Conservation (phyloP, 139 green algal species). For the Tetratostichococcus sp. region DNA sequence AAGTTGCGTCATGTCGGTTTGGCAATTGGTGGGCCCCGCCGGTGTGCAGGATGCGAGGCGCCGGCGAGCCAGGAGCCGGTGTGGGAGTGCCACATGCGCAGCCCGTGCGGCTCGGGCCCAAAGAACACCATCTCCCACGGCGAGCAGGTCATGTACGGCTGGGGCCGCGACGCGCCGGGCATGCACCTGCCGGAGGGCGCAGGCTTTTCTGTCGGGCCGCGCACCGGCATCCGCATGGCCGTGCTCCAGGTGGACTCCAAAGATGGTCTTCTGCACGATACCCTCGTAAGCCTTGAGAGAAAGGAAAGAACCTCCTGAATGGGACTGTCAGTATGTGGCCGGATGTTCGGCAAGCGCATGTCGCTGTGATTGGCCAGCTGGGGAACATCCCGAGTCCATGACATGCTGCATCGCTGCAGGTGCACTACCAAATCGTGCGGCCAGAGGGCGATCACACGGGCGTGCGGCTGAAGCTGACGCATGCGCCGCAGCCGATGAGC, state of each 20-base stretch:
- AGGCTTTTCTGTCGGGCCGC: constrained; percentile 60
- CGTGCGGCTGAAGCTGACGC: constrained; percentile 52
- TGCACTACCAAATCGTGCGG: constrained; percentile 62
- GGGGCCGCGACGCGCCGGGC: constrained; percentile 72
- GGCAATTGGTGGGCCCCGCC: not conserved
- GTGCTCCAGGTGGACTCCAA: constrained; percentile 59
- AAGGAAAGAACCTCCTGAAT: too few relatives aligned
- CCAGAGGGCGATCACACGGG: constrained; percentile 58
- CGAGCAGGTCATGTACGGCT: constrained; percentile 71
- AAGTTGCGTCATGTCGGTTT: too few relatives aligned
- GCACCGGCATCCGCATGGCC: constrained; percentile 43
- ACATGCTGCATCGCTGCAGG: constrained; percentile 31
- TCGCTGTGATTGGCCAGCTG: too few relatives aligned
- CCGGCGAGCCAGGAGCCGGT: constrained; percentile 25
- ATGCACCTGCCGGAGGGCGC: constrained; percentile 60
- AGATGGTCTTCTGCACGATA: too few relatives aligned
- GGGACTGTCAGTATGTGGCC: too few relatives aligned
- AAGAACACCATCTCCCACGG: not conserved
- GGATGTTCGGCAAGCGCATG: too few relatives aligned
- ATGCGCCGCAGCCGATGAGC: constrained; percentile 35
- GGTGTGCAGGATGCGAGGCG: constrained; percentile 45
- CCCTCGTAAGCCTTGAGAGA: too few relatives aligned
- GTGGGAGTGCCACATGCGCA: constrained; percentile 57
- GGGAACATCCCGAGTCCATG: too few relatives aligned
- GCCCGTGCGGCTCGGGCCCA: constrained; percentile 15